A percentile compares a stretch with the other conserved stretches of the same genome.
phyloP scores from a whole-genome alignment of 352 stramenopile genomes.

The Phytophthora boehmeriae region DNA sequence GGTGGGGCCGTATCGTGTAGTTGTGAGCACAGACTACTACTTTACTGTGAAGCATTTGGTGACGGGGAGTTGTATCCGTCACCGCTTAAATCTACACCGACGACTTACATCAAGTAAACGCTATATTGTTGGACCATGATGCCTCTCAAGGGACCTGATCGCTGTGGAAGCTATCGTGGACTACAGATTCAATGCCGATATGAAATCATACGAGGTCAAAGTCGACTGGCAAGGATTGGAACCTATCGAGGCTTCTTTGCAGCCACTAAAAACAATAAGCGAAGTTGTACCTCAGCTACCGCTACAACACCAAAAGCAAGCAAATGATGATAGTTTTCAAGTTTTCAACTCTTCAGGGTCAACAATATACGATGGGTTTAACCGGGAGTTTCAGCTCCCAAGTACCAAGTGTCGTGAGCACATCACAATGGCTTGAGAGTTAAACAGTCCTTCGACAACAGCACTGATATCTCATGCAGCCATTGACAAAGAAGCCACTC shows the following conservation, averaged over 20 bases:
- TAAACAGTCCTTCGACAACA: too few relatives aligned
- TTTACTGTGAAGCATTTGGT: background rate
- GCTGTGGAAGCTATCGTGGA: background rate
- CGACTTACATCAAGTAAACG: background rate
- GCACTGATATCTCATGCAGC: too few relatives aligned
- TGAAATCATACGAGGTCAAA: background rate
- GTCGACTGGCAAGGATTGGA: background rate
- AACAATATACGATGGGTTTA: too few relatives aligned
- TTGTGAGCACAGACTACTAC: background rate
- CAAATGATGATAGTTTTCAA: too few relatives aligned
- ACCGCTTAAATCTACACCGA: background rate
- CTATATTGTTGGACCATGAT: background rate
- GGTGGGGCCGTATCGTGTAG: background rate
- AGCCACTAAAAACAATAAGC: background rate
- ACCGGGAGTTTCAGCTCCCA: too few relatives aligned
- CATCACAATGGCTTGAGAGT: too few relatives aligned
- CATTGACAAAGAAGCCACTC: too few relatives aligned
- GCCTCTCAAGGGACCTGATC: background rate
- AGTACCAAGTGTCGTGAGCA: too few relatives aligned
- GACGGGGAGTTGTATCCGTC: background rate
- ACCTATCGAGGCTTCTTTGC: background rate
- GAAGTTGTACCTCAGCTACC: background rate
- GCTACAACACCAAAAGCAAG: too few relatives aligned
- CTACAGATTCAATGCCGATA: background rate
- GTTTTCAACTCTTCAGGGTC: too few relatives aligned